Percentiles rank a stretch among this genome's conserved stretches.
Conservation (phyloP, 208 protist genomes). For the Wallacemonas sp. region DNA sequence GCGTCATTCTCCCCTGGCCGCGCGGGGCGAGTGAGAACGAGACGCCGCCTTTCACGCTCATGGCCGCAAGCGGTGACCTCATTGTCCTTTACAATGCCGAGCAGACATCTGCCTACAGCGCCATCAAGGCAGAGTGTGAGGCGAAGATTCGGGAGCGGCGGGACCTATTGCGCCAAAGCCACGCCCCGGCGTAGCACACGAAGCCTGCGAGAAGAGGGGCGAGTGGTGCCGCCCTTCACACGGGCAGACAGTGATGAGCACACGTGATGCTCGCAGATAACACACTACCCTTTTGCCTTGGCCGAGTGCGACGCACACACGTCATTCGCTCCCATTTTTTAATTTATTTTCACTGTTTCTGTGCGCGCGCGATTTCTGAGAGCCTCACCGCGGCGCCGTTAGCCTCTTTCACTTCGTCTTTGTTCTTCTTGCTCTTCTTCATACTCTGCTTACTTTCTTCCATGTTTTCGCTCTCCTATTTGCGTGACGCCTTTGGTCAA, state of each 20-base stretch:
- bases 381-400: too few species aligned
- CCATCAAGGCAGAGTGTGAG: constrained; percentile 14
- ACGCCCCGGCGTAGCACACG: not conserved
- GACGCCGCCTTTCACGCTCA: constrained; percentile 41
- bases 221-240: not conserved
- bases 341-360: not conserved
- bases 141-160: constrained; percentile 1
- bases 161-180: not conserved
- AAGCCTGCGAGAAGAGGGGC: too few species aligned
- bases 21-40: not conserved
- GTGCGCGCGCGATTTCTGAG: too few species aligned
- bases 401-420: not conserved
- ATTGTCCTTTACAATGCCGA: constrained; percentile 55
- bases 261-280: too few species aligned
- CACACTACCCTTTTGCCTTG: too few species aligned
- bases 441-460: not conserved
- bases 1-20: not conserved
- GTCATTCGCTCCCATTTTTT: too few species aligned
- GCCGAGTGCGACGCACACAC: too few species aligned
- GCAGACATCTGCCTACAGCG: constrained; percentile 42
- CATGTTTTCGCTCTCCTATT: too few species aligned
- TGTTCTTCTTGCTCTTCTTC: not conserved
- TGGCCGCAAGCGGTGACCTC: constrained; percentile 32
- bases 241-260: too few species aligned
- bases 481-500: too few species aligned